phyloP scores from a whole-genome alignment of 2,329 filamentous ascomycete genomes.

The Fonsecaea pedrosoi region DNA sequence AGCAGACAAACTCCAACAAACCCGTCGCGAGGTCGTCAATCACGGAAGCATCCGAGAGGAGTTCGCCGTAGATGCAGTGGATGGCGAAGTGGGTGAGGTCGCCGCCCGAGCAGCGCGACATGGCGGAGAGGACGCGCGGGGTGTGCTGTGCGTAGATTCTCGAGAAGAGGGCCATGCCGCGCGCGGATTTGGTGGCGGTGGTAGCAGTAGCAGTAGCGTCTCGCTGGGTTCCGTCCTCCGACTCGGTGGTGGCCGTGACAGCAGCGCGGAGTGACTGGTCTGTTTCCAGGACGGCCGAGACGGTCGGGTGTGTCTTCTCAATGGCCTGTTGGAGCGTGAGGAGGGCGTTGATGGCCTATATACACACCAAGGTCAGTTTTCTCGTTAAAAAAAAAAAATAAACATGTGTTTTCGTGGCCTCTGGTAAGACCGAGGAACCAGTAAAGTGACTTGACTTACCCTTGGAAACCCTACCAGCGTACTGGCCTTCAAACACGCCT shows the following conservation, averaged over 20 bases:
- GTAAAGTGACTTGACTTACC: slow-evolving; percentile 30
- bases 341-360: slow-evolving; percentile 42
- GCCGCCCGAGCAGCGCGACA: slow-evolving; percentile 41
- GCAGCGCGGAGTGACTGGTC: slow-evolving; percentile 38
- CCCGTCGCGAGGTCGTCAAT: slow-evolving; percentile 41
- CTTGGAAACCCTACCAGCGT: slow-evolving; percentile 43
- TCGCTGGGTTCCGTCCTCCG: no score
- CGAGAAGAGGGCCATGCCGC: slow-evolving; percentile 42
- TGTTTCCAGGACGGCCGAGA: slow-evolving; percentile 28
- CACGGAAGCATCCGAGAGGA: slow-evolving; percentile 41
- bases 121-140: slow-evolving; percentile 39
- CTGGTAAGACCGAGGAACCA: not conserved
- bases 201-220: slow-evolving; percentile 3
- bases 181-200: slow-evolving; percentile 36
- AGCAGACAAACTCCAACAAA: slow-evolving; percentile 44
- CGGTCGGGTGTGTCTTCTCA: slow-evolving; percentile 28
- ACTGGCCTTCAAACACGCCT: slow-evolving; percentile 42
- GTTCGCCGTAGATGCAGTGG: slow-evolving; percentile 42
- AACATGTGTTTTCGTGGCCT: no score
- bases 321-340: slow-evolving; percentile 40
- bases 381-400: no score
- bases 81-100: slow-evolving; percentile 43
- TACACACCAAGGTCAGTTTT: not conserved
- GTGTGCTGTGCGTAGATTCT: slow-evolving; percentile 43
- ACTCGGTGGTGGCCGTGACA: not conserved